Evolutionary conservation across 768 basidiomycete genomes (phyloP), one percentile per base, ranked within the genome.

Genomic region (Thelephora ganbajun): DNA sequence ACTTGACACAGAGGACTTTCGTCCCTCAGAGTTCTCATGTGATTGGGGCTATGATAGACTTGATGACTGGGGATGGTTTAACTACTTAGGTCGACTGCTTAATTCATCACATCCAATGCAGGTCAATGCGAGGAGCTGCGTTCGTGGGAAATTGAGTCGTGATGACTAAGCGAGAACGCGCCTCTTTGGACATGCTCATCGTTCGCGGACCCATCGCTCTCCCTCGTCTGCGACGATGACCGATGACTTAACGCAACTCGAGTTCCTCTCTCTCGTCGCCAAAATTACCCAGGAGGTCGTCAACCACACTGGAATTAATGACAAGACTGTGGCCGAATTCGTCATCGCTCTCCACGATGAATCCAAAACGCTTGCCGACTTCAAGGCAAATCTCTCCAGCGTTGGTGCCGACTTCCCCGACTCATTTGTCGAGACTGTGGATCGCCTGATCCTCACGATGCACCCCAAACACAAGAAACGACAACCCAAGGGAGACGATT

Each of bases 321-420:
- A 99, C 72, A 94, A 93, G 61, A 83, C 85, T 2, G 72, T 94
- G 43, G 92, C 96, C 11, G 94, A 98, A 67, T 99, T 93, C 63
- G 78, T 98, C 52, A 91, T 99, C 53, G 68, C 76, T 53, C 76
- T 97, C 49, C 94, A 98, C 65, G 83, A 85, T 53, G 65, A 85
- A 55, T 83, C 83, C 60, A 83, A 82, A 54, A 80, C 77, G 52
- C 70, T 91, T 45, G 67, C 71, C 6, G 77, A 79, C 43, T 99
- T 98, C 76, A 88, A 90, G 67, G 59, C 64, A 43, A 83, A 86
- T 61, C 74, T 98, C 41, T 71, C 73, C 47, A 80, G 83, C 50
- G 69, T 76, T 50, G 90, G 80, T 18, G 86, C 88, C 16, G 79
- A 78, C 53, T 92, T 97, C 58, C 83, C 91, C 3, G 87, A 88